A percentile compares a stretch with the other conserved stretches of the same genome.
Evolutionary conservation across 129 eudicot genomes (phyloP).

Genomic region (Tanacetum coccineum): DNA sequence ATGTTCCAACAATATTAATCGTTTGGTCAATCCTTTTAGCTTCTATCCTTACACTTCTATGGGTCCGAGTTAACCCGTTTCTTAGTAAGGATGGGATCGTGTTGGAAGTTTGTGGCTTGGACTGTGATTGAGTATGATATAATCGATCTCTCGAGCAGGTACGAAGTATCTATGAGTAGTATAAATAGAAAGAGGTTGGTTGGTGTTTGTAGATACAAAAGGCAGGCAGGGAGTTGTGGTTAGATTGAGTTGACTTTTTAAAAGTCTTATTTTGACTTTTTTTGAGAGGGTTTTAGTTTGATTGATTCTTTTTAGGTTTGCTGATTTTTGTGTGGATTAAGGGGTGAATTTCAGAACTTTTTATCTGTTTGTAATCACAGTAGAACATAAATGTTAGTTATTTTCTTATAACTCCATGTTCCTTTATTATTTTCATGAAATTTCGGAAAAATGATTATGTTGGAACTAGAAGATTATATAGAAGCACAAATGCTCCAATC

Average conservation of each 20-base stretch:
- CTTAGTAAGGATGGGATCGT: conserved; percentile 54
- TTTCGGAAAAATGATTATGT: background rate
- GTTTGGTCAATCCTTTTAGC: conserved; percentile 73
- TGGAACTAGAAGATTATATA: background rate
- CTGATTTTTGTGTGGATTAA: conserved; percentile 21
- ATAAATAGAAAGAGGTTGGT: conserved; percentile 21
- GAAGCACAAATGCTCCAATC: too few species aligned
- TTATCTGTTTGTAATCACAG: conserved; percentile 21
- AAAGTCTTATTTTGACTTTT: conserved; percentile 17
- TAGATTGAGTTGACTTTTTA: conserved; percentile 26
- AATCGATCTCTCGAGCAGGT: background rate
- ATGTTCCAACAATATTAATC: conserved; percentile 53
- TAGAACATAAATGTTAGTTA: conserved; percentile 10
- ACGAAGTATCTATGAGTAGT: background rate
- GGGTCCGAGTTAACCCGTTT: conserved; percentile 73
- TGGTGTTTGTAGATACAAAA: conserved; percentile 29
- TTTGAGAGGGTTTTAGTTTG: conserved; percentile 6
- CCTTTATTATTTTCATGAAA: background rate
- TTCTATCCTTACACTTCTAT: conserved; percentile 57
- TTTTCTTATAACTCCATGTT: conserved; percentile 21
- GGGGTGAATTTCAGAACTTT: conserved; percentile 20
- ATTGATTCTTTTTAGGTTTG: conserved; percentile 22
- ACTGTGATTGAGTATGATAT: conserved; percentile 37
- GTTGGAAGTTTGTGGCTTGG: conserved; percentile 59
- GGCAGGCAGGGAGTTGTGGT: conserved; percentile 16